These are phyloP conservation scores for Annona cherimola DNA, from an alignment of 164 flowering plant genomes.

Conservation along the genomic window DNA sequence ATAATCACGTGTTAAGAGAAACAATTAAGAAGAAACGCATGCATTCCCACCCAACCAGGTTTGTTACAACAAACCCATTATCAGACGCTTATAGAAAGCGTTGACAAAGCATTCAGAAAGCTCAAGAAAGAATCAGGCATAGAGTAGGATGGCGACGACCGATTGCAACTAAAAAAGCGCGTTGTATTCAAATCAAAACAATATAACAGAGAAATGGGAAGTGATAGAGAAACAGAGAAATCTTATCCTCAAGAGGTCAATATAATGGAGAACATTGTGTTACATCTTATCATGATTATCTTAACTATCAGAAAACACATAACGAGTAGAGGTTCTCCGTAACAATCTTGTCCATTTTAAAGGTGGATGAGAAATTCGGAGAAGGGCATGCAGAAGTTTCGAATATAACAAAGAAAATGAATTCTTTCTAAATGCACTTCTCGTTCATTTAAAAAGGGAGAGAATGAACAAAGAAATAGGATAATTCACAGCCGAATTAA, in stretches of 20 bases:
- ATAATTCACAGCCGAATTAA: too few relatives aligned
- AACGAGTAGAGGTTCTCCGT: too few relatives aligned
- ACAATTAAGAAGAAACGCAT: not conserved
- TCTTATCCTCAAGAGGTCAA: too few relatives aligned
- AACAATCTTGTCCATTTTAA: too few relatives aligned
- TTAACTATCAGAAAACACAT: too few relatives aligned
- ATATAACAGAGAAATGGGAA: not conserved
- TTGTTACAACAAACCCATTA: not conserved
- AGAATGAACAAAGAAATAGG: too few relatives aligned
- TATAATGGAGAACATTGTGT: too few relatives aligned
- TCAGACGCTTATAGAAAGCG: not conserved
- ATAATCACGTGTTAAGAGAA: too few relatives aligned
- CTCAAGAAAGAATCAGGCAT: not conserved
- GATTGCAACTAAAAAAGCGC: not conserved
- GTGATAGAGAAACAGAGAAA: too few relatives aligned
- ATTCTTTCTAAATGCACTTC: not conserved
- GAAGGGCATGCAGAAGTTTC: not conserved
- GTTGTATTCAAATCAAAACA: not conserved
- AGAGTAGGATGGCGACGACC: not conserved
- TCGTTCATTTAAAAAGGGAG: not conserved
- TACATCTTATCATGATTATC: too few relatives aligned
- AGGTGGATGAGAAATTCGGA: not conserved
- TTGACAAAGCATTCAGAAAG: not conserved
- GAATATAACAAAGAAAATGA: not conserved
- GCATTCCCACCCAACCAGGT: not conserved